phyloP scores from a whole-genome alignment of 108 stramenopile species.

The Skeletonema marinoi region DNA sequence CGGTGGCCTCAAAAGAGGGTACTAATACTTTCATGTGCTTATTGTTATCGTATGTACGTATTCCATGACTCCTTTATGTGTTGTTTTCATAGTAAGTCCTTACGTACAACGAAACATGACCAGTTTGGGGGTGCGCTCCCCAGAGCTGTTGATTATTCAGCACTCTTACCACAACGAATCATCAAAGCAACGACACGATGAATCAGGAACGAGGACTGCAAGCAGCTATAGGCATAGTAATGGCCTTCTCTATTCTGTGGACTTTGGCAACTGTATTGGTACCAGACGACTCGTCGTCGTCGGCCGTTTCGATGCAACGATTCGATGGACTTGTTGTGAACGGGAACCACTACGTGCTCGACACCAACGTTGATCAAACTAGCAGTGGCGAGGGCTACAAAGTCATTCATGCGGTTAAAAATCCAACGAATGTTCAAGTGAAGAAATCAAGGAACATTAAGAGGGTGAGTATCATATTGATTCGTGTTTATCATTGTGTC shows the following conservation, averaged over 20 bases:
- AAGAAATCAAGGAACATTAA: neutral
- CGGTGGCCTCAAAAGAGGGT: too few relatives aligned
- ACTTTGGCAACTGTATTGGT: constrained; percentile 22
- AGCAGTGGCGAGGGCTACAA: neutral
- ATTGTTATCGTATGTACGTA: too few relatives aligned
- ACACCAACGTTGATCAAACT: constrained; percentile 8
- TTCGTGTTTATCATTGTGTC: neutral
- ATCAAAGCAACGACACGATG: constrained; percentile 7
- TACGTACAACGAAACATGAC: too few relatives aligned
- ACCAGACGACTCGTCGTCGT: neutral
- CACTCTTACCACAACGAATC: neutral
- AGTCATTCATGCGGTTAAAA: neutral
- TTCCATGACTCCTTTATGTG: too few relatives aligned
- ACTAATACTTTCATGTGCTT: too few relatives aligned
- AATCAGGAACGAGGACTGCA: constrained; percentile 27
- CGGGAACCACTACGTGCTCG: constrained; percentile 8
- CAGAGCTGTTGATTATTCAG: neutral
- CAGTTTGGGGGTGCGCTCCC: too few relatives aligned
- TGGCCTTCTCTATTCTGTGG: constrained; percentile 36
- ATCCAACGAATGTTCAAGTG: neutral
- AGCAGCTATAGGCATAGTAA: constrained; percentile 15
- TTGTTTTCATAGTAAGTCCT: too few relatives aligned
- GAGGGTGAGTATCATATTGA: neutral
- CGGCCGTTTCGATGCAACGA: neutral
- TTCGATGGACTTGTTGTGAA: constrained; percentile 1